Conservation (phyloP, 140 eudicot genomes). For the Erigeron philadelphicus region DNA sequence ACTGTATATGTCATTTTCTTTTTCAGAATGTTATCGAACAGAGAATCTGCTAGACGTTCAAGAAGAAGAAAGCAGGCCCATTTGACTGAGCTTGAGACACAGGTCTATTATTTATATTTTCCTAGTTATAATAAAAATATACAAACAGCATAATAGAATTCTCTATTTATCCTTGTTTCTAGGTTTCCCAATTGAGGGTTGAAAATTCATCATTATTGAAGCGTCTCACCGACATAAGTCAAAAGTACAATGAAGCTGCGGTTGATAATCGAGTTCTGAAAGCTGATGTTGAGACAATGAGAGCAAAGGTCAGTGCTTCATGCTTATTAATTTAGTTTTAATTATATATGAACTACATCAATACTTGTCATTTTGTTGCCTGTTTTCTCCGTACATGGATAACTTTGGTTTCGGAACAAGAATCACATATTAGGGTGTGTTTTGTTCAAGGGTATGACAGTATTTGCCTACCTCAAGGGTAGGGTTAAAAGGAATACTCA, state of each 20-base stretch:
- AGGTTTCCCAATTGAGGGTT: conserved; percentile 89
- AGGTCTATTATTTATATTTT: conserved; percentile 32
- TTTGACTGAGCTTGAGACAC: conserved; percentile 92
- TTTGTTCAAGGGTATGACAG: not conserved
- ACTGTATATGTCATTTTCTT: not conserved
- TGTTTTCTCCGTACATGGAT: not conserved
- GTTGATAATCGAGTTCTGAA: conserved; percentile 95
- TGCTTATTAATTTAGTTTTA: not conserved
- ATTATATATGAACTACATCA: not conserved
- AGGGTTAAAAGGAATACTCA: not conserved
- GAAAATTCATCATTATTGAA: conserved; percentile 79
- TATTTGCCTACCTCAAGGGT: not conserved
- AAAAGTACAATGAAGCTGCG: conserved; percentile 93
- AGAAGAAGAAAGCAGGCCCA: conserved; percentile 97
- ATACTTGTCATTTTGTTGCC: not conserved
- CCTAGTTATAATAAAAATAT: not conserved
- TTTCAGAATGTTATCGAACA: conserved; percentile 87
- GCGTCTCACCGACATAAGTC: conserved; percentile 82
- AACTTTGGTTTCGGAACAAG: not conserved
- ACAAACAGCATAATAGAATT: not conserved
- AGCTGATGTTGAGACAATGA: conserved; percentile 93
- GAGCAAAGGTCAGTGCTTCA: conserved; percentile 77
- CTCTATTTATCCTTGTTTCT: conserved; percentile 16
- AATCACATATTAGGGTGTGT: not conserved
- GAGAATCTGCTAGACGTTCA: conserved; percentile 98